Evolutionary conservation across 1,139 yeast species (phyloP).

Genomic region (Pichia sp.): DNA sequence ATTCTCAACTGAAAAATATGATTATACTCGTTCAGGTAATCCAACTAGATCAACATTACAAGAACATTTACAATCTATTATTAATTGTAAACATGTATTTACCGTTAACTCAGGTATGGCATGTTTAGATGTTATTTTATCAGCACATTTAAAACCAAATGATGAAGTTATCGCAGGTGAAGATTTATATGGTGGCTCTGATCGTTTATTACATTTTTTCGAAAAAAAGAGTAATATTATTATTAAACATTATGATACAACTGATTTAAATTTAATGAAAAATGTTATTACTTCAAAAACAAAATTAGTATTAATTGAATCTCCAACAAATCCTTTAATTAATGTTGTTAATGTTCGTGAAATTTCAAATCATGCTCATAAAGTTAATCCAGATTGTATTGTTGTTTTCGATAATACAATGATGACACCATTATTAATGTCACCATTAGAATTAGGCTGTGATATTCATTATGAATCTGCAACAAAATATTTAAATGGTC

Average conservation of each 20-base stretch:
- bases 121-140: constrained; percentile 75
- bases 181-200: constrained; percentile 90
- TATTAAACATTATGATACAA: constrained; percentile 78
- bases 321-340: constrained; percentile 89
- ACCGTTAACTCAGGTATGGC: constrained; percentile 94
- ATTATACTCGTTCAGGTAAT: constrained; percentile 91
- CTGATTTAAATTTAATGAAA: constrained; percentile 55
- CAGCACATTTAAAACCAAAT: constrained; percentile 59
- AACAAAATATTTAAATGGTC: constrained; percentile 87
- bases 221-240: constrained; percentile 60
- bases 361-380: constrained; percentile 61
- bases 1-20: constrained; percentile 65
- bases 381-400: constrained; percentile 56
- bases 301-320: constrained; percentile 73
- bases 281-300: constrained; percentile 49
- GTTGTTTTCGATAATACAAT: constrained; percentile 92
- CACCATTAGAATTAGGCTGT: constrained; percentile 79
- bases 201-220: constrained; percentile 72
- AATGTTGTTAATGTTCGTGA: constrained; percentile 75
- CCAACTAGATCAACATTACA: constrained; percentile 84
- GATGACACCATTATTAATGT: constrained; percentile 87
- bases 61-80: constrained; percentile 67
- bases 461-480: constrained; percentile 93
- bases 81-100: constrained; percentile 64
- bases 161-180: constrained; percentile 90